phyloP scores from a whole-genome alignment of 441 rosid species.

The Populus tomentosa region DNA sequence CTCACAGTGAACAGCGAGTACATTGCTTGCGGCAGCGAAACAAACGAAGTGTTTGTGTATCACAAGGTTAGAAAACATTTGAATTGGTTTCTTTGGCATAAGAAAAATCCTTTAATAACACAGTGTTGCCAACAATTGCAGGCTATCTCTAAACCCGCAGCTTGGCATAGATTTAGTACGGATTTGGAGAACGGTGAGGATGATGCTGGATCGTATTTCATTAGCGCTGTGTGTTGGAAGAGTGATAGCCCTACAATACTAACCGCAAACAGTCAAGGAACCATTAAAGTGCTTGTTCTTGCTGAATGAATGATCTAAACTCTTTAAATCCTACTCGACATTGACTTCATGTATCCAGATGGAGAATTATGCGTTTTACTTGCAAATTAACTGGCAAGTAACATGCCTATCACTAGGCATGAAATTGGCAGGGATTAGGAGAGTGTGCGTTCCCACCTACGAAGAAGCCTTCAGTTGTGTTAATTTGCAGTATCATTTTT shows the following conservation, averaged over 20 bases:
- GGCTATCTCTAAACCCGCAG: constrained; percentile 72
- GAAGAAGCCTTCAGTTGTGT: background rate
- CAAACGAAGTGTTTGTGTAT: constrained; percentile 78
- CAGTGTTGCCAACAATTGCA: constrained; percentile 17
- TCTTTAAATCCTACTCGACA: background rate
- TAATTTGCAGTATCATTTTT: background rate
- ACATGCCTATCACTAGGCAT: too few relatives aligned
- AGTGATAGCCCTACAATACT: constrained; percentile 74
- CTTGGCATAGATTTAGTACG: constrained; percentile 66
- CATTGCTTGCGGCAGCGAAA: constrained; percentile 82
- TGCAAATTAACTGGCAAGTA: background rate
- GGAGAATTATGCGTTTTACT: background rate
- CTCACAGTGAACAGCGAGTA: constrained; percentile 69
- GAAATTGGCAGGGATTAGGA: background rate
- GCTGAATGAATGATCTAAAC: constrained; percentile 37
- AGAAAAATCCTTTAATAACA: too few relatives aligned
- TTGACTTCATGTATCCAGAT: background rate
- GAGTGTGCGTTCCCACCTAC: background rate
- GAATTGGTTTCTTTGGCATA: background rate
- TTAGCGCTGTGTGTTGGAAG: constrained; percentile 92
- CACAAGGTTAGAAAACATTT: constrained; percentile 45
- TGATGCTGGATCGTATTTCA: constrained; percentile 62
- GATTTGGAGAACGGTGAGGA: constrained; percentile 65
- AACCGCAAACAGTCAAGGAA: constrained; percentile 87
- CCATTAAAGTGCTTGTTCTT: constrained; percentile 71